phyloP scores from a whole-genome alignment of 2,329 filamentous ascomycete species.

The Cladosporium sp. region DNA sequence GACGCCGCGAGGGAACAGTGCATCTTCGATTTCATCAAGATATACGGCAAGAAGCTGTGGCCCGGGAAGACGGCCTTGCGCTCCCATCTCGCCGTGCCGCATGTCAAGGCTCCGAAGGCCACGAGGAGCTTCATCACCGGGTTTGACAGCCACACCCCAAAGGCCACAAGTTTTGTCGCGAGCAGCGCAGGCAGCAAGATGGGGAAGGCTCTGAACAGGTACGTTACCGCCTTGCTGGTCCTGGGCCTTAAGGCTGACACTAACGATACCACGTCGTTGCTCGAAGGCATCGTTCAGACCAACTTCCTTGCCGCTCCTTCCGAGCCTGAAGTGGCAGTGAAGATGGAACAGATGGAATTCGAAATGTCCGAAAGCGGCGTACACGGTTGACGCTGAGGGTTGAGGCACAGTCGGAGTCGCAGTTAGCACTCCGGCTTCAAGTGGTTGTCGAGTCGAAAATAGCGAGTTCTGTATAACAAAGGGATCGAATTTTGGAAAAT shows the following conservation, averaged over 20 bases:
- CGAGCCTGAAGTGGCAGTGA: neutral
- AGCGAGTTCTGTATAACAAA: too few relatives aligned
- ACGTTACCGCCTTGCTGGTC: neutral
- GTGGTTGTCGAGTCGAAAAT: too few relatives aligned
- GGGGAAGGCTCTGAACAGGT: neutral
- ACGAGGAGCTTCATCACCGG: neutral
- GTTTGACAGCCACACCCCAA: neutral
- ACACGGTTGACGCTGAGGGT: neutral
- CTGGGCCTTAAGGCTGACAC: neutral
- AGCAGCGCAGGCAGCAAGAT: neutral
- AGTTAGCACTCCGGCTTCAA: too few relatives aligned
- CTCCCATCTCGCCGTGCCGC: neutral
- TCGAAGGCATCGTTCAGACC: neutral
- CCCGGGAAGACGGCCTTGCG: neutral
- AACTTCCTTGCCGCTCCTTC: too few relatives aligned
- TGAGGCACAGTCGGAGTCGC: neutral
- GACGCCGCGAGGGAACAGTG: neutral
- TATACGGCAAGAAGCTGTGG: constrained; percentile 2
- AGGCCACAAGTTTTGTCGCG: too few relatives aligned
- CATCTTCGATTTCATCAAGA: neutral
- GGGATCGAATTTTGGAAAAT: too few relatives aligned
- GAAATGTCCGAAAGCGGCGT: neutral
- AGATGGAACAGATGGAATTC: neutral
- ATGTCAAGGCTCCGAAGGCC: neutral
- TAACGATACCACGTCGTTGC: neutral